Evolutionary conservation across 1,284 basidiomycete genomes (phyloP), one percentile per base, ranked within the genome.

Genomic region (Malassezia equina): DNA sequence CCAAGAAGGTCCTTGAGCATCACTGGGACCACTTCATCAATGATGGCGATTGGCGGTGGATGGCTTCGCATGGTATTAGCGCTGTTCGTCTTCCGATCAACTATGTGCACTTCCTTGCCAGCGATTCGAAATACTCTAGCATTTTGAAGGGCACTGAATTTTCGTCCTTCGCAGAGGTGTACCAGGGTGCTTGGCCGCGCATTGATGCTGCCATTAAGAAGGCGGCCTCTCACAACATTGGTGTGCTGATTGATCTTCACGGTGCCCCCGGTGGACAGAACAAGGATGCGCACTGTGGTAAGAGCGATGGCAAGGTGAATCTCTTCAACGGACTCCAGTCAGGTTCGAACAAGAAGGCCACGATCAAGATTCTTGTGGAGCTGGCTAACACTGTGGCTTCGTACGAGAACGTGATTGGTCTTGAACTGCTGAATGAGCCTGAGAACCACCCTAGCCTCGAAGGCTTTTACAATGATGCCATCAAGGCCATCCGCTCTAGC

Each of bases 371-470:
- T 3, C 81, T 81, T 31, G 84, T 84, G 0, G 77, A 81, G 23
- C 77, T 77, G 15, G 78, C 78, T 2, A 69, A 42, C 12, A 60
- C 60, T 7, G 52, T 69, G 23, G 51, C 77, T 5, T 64, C 76
- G 1, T 79, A 81, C 29, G 78, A 79, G 2, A 87, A 89, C 67
- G 76, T 90, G 24, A 79, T 89, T 39, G 88, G 88, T 6, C 78
- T 91, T 47, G 85, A 90, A 71, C 78, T 91, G 3, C 77, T 90
- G 41, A 91, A 91, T 73, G 88, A 91, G 72, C 88, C 88, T 1
- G 81, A 82, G 29, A 78, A 80, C 32, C 56, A 65, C 17, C 52
- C 45, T n/a, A 43, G 24, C 6, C 55, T 73, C 1, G 57, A 65
- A 29, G 46, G 51, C 24, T 70, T 67, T 31, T 70, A 71, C 56